Evolutionary conservation across 352 stramenopile genomes (phyloP).

Genomic region (Pythium periplocum): DNA sequence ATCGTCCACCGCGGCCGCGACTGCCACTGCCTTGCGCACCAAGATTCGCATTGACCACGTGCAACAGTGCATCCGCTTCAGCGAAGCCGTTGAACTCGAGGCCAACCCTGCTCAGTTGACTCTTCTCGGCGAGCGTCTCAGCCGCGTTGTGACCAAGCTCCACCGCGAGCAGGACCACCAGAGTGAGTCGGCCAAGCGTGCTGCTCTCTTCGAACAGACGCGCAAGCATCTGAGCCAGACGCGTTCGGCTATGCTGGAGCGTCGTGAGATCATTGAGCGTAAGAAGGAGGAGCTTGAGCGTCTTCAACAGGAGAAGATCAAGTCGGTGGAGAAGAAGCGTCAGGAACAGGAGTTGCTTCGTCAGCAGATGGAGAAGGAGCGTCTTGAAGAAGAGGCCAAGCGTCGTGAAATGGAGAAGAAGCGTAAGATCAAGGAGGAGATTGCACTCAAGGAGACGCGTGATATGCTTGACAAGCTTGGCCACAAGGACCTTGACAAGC

Average conservation of each 20-base stretch:
- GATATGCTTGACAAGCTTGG: conserved; percentile 78
- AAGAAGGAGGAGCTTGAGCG: conserved; percentile 96
- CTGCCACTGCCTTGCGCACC: conserved; percentile 42
- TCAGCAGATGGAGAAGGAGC: conserved; percentile 70
- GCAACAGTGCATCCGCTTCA: conserved; percentile 82
- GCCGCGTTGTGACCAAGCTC: conserved; percentile 55
- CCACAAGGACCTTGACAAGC: conserved; percentile 57
- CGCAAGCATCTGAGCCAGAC: conserved; percentile 60
- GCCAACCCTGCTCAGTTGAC: conserved; percentile 74
- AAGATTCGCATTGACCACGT: conserved; percentile 85
- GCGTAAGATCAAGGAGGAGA: conserved; percentile 94
- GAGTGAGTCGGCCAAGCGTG: conserved; percentile 23
- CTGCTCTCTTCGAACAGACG: conserved; percentile 71
- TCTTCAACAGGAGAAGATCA: conserved; percentile 89
- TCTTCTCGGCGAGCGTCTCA: conserved; percentile 59
- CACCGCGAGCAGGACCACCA: conserved; percentile 11
- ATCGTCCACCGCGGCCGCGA: conserved; percentile 43
- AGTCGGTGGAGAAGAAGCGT: conserved; percentile 80
- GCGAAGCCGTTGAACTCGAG: conserved; percentile 71
- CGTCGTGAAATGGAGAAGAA: conserved; percentile 92
- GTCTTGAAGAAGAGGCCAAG: conserved; percentile 71
- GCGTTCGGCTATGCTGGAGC: conserved; percentile 83
- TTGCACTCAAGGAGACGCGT: conserved; percentile 89
- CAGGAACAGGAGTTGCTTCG: conserved; percentile 65
- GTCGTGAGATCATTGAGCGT: conserved; percentile 94